phyloP scores from a whole-genome alignment of 2,329 filamentous ascomycete species.

The Aspergillus ochraceoroseus region DNA sequence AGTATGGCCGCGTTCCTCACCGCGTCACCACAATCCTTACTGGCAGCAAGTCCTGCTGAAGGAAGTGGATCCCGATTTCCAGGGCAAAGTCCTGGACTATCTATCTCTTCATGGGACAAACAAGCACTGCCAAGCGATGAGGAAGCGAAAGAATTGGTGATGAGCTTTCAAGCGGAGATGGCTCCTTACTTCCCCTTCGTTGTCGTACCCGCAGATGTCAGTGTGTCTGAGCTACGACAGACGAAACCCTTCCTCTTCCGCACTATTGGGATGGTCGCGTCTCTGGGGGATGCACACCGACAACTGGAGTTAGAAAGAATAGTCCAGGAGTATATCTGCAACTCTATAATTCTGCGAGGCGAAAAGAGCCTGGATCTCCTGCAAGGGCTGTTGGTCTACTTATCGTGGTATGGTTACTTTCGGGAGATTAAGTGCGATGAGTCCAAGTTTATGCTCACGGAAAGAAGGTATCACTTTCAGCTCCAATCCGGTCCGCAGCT shows the following conservation, averaged over 20 bases:
- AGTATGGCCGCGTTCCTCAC: slow-evolving; percentile 25
- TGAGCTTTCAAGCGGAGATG: slow-evolving; percentile 15
- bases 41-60: not conserved
- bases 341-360: slow-evolving; percentile 42
- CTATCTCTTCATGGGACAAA: not conserved
- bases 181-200: slow-evolving; percentile 28
- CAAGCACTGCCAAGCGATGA: slow-evolving; percentile 4
- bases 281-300: slow-evolving; percentile 10
- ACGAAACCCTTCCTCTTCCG: slow-evolving; percentile 25
- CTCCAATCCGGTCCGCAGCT: slow-evolving; percentile 40
- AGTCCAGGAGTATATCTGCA: slow-evolving; percentile 35
- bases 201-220: slow-evolving; percentile 16
- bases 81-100: too few species aligned
- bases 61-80: not conserved
- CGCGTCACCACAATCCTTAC: slow-evolving; percentile 14
- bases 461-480: slow-evolving; percentile 28
- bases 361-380: slow-evolving; percentile 44
- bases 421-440: too few species aligned
- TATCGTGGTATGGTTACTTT: too few species aligned
- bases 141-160: slow-evolving; percentile 17
- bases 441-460: too few species aligned
- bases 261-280: slow-evolving; percentile 22
- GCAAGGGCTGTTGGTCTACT: slow-evolving; percentile 46
- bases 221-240: slow-evolving; percentile 17
- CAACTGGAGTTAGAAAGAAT: slow-evolving; percentile 16